These are phyloP conservation scores for Zopfia rhizophila DNA, from an alignment of 2,329 filamentous ascomycete species.

Conservation along the genomic window DNA sequence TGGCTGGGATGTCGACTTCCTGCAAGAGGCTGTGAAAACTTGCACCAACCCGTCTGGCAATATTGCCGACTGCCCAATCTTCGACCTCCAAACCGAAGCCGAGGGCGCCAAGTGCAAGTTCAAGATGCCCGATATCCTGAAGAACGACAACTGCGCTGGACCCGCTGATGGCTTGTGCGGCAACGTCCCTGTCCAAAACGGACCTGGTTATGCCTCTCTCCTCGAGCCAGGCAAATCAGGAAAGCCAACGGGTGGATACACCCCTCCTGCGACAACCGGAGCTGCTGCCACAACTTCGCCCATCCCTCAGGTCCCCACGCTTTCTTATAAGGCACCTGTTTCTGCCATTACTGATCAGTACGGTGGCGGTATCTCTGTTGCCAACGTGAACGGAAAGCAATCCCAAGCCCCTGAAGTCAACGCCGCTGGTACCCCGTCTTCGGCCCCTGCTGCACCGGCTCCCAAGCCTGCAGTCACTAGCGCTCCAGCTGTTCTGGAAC, in stretches of 20 bases:
- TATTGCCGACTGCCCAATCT: constrained; percentile 79
- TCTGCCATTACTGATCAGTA: constrained; percentile 42
- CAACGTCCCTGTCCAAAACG: constrained; percentile 61
- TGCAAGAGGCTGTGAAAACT: constrained; percentile 73
- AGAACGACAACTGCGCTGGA: constrained; percentile 68
- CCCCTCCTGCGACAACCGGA: constrained; percentile 27
- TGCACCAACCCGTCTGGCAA: constrained; percentile 78
- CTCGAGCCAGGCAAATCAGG: constrained; percentile 32
- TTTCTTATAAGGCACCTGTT: constrained; percentile 45
- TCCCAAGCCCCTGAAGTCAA: constrained; percentile 12
- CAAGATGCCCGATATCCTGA: constrained; percentile 64
- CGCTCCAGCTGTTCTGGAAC: constrained; percentile 17
- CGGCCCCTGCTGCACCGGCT: constrained; percentile 34
- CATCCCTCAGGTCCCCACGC: constrained; percentile 45
- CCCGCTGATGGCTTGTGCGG: constrained; percentile 73
- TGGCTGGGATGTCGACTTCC: constrained; percentile 74
- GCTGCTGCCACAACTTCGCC: no score
- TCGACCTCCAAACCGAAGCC: constrained; percentile 71
- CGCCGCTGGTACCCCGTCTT: constrained; percentile 7
- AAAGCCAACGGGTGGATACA: constrained; percentile 34
- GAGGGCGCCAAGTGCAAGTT: constrained; percentile 71
- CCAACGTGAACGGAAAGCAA: constrained; percentile 26
- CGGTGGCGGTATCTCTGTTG: constrained; percentile 48
- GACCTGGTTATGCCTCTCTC: constrained; percentile 53
- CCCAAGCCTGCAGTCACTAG: constrained; percentile 31